A percentile compares a stretch with the other conserved stretches of the same genome.
Evolutionary conservation across 176 grass and related monocot species (phyloP).

Genomic region (Aegilops umbellulata): DNA sequence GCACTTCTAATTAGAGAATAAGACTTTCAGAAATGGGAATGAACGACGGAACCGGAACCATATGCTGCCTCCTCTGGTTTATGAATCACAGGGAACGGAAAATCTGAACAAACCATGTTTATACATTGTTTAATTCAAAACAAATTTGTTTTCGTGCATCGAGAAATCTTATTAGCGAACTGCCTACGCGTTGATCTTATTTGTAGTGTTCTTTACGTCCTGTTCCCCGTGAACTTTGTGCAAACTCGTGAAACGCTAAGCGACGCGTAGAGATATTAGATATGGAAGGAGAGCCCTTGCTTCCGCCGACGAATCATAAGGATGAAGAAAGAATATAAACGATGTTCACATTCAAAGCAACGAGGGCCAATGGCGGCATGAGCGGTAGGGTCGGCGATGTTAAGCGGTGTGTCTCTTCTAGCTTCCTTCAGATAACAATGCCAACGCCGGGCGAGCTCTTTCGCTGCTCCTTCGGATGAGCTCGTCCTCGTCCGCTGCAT

Average conservation of each 20-base stretch:
- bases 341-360: background rate
- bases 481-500: slow-evolving; percentile 16
- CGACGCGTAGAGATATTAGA: background rate
- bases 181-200: too few relatives aligned
- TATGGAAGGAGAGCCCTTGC: background rate
- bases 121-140: too few relatives aligned
- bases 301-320: slow-evolving; percentile 7
- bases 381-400: slow-evolving; percentile 11
- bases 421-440: slow-evolving; percentile 20
- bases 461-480: slow-evolving; percentile 44
- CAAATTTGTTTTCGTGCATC: too few relatives aligned
- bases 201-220: too few relatives aligned
- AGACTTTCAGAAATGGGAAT: too few relatives aligned
- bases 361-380: slow-evolving; percentile 1
- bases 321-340: background rate
- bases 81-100: too few relatives aligned
- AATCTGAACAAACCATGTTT: too few relatives aligned
- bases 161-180: background rate
- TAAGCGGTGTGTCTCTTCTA: background rate
- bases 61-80: background rate
- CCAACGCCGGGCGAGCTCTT: background rate
- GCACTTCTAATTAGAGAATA: background rate
- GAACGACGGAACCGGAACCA: too few relatives aligned
- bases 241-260: too few relatives aligned
- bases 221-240: background rate